Evolutionary conservation across 2,329 filamentous ascomycete genomes (phyloP).

Genomic region (Fusarium sp.): DNA sequence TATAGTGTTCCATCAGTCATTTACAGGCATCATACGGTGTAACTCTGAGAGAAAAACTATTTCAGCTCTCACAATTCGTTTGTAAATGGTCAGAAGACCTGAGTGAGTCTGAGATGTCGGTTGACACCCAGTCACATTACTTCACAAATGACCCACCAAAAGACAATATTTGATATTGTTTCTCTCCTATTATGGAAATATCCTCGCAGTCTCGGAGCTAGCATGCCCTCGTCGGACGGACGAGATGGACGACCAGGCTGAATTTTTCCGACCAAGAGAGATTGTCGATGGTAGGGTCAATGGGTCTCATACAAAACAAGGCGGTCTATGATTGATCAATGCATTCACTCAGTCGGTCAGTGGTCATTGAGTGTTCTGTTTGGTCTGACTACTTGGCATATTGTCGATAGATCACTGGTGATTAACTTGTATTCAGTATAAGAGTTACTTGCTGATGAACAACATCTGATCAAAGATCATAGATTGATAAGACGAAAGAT

Average conservation of each 20-base stretch:
- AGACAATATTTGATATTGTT: neutral
- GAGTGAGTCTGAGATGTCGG: neutral
- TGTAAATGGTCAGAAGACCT: neutral
- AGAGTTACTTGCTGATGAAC: neutral
- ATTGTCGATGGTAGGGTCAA: neutral
- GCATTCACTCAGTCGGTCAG: neutral
- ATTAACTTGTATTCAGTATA: neutral
- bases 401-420: too few relatives aligned
- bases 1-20: neutral
- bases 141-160: neutral
- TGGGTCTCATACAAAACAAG: neutral
- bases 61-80: neutral
- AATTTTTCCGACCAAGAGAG: neutral
- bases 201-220: neutral
- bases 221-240: neutral
- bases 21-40: neutral
- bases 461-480: neutral
- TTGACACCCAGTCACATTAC: neutral
- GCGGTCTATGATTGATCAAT: neutral
- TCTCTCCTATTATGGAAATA: neutral
- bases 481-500: conserved; percentile 14
- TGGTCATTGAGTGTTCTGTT: neutral
- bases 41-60: accelerated
- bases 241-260: neutral
- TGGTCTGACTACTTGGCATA: too few relatives aligned